Evolutionary conservation across 1,284 basidiomycete genomes (phyloP).

Genomic region (Trichosporon coremiiforme): DNA sequence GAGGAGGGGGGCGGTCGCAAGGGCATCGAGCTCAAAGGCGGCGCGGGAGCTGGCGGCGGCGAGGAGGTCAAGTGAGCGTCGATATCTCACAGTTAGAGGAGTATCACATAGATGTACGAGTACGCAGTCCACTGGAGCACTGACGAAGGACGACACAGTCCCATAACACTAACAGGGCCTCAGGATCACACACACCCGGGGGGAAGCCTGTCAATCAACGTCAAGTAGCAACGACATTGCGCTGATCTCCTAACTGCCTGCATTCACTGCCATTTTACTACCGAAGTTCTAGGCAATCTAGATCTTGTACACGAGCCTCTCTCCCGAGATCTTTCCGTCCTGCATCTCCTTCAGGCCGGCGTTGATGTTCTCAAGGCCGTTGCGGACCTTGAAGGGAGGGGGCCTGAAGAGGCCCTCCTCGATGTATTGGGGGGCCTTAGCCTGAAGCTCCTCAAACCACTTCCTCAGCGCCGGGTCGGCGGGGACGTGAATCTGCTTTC

Average conservation of each 20-base stretch:
- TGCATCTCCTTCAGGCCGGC: conserved; percentile 37
- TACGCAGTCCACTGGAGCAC: neutral
- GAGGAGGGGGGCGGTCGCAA: conserved; percentile 33
- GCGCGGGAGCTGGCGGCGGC: conserved; percentile 48
- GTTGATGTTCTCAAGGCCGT: conserved; percentile 41
- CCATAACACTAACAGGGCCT: no score
- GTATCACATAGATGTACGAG: neutral
- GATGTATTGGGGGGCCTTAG: conserved; percentile 37
- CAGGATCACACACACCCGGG: no score
- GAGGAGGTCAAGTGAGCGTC: conserved; percentile 41
- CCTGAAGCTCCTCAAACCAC: conserved; percentile 37
- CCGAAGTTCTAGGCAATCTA: neutral
- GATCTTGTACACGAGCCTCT: conserved; percentile 30
- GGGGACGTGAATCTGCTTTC: conserved; percentile 30
- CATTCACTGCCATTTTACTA: neutral
- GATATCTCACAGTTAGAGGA: neutral
- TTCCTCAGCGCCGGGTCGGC: conserved; percentile 34
- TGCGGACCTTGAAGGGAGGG: conserved; percentile 38
- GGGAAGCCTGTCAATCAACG: no score
- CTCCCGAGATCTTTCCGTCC: conserved; percentile 30
- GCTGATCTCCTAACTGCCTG: neutral
- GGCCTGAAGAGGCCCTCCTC: conserved; percentile 37
- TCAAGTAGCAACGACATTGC: neutral
- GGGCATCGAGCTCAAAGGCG: conserved; percentile 51
- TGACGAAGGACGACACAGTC: no score